Percentiles rank a stretch among this genome's conserved stretches.
phyloP scores from a whole-genome alignment of 2,329 filamentous ascomycete genomes.

The Pseudopithomyces chartarum region DNA sequence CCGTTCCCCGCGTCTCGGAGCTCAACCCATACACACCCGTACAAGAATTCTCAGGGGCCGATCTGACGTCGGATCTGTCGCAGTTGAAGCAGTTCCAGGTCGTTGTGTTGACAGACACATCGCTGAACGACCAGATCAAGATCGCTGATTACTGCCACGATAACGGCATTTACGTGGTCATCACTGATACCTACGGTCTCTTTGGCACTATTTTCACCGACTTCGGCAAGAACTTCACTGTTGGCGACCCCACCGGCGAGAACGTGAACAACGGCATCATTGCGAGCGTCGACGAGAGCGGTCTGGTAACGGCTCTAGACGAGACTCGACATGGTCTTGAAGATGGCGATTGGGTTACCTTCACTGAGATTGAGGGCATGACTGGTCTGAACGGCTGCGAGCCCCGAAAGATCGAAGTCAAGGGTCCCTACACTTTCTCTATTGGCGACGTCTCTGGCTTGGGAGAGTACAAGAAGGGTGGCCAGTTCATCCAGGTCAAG shows the following conservation, averaged over 20 bases:
- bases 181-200: conserved; percentile 87
- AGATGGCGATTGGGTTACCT: conserved; percentile 95
- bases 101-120: conserved; percentile 84
- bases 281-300: conserved; percentile 85
- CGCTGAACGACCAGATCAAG: conserved; percentile 77
- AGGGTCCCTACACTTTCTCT: conserved; percentile 94
- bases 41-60: conserved; percentile 67
- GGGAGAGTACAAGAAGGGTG: conserved; percentile 85
- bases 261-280: conserved; percentile 86
- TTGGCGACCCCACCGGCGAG: conserved; percentile 89
- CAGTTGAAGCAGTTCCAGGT: conserved; percentile 91
- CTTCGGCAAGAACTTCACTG: conserved; percentile 91
- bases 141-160: conserved; percentile 94
- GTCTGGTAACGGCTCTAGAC: conserved; percentile 88
- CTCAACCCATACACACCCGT: conserved; percentile 97
- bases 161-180: conserved; percentile 88
- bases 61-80: conserved; percentile 75
- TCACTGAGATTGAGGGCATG: conserved; percentile 92
- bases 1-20: conserved; percentile 87
- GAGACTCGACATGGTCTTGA: conserved; percentile 94
- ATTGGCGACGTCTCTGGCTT: conserved; percentile 90
- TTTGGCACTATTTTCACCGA: conserved; percentile 98
- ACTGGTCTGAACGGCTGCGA: conserved; percentile 81
- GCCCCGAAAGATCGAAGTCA: conserved; percentile 89
- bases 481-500: conserved; percentile 94